These are phyloP conservation scores for Eimeria sp. DNA, from an alignment of 169 alveolate species.

Conservation along the genomic window DNA sequence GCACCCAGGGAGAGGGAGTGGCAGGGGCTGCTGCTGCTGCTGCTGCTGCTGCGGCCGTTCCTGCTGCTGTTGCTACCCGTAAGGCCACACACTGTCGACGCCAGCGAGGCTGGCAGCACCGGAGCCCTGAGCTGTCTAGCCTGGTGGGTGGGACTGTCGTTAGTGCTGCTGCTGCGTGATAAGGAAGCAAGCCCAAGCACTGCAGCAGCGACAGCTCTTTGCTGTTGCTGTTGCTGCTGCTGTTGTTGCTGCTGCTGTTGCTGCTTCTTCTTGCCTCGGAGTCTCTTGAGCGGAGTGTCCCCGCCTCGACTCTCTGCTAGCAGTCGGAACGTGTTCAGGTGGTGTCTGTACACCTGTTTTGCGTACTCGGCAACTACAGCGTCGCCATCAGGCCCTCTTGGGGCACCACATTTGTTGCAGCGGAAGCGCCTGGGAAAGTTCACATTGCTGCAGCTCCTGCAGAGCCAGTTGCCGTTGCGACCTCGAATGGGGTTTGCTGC, in stretches of 20 bases:
- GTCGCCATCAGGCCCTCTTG: constrained; percentile 88
- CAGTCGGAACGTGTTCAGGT: constrained; percentile 83
- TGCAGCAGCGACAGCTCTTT: neutral
- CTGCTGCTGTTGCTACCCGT: constrained; percentile 67
- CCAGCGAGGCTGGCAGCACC: constrained; percentile 45
- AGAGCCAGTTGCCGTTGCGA: constrained; percentile 90
- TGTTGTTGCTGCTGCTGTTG: constrained; percentile 4
- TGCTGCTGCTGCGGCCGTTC: constrained; percentile 64
- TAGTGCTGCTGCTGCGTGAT: constrained; percentile 10
- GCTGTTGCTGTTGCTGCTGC: constrained; percentile 49
- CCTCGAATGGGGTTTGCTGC: constrained; percentile 83
- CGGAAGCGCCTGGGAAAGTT: constrained; percentile 90
- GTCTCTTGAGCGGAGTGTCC: constrained; percentile 67
- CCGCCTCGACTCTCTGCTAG: constrained; percentile 73
- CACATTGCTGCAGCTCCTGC: constrained; percentile 87
- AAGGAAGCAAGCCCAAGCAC: neutral
- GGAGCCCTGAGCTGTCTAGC: constrained; percentile 15
- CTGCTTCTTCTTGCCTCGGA: constrained; percentile 46
- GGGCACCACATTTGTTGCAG: constrained; percentile 89
- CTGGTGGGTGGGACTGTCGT: neutral
- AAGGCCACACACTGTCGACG: constrained; percentile 44
- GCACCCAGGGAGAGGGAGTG: constrained; percentile 20
- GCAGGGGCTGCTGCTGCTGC: constrained; percentile 70
- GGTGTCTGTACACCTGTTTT: constrained; percentile 87
- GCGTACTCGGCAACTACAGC: constrained; percentile 89